Evolutionary conservation across 106 monocot species (phyloP).

Genomic region (Phalaenopsis equestris): DNA sequence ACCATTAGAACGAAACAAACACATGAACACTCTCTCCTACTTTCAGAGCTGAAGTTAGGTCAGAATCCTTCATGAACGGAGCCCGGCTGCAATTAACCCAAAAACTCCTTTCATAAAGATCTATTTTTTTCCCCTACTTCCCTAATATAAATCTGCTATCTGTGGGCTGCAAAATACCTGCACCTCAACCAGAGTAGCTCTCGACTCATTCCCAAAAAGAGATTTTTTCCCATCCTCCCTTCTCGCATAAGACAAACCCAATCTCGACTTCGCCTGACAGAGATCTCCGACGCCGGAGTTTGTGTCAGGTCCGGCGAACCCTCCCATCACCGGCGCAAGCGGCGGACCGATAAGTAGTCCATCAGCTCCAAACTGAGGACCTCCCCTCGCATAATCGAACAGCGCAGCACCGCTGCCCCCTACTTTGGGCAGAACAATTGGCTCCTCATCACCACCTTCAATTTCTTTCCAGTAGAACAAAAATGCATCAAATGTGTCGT

Average conservation of each 20-base stretch:
- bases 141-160: constrained; percentile 63
- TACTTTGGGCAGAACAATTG: constrained; percentile 52
- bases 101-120: too few relatives aligned
- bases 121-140: too few relatives aligned
- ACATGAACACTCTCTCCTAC: too few relatives aligned
- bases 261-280: constrained; percentile 71
- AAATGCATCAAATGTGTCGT: constrained; percentile 68
- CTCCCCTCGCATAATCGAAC: constrained; percentile 92
- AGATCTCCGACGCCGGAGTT: constrained; percentile 81
- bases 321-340: constrained; percentile 91
- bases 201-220: constrained; percentile 64
- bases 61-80: too few relatives aligned
- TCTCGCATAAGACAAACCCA: constrained; percentile 84
- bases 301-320: constrained; percentile 82
- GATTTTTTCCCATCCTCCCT: constrained; percentile 85
- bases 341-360: constrained; percentile 91
- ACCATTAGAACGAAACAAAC: too few relatives aligned
- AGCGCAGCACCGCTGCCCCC: constrained; percentile 92
- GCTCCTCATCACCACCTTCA: neutral
- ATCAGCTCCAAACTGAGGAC: constrained; percentile 94
- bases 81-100: too few relatives aligned
- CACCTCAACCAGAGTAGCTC: constrained; percentile 60
- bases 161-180: constrained; percentile 83
- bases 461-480: constrained; percentile 64
- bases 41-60: too few relatives aligned